A percentile compares a stretch with the other conserved stretches of the same genome.
These are phyloP conservation scores for Amaranthus tricolor DNA, from an alignment of 179 eudicot genomes.

Conservation along the genomic window DNA sequence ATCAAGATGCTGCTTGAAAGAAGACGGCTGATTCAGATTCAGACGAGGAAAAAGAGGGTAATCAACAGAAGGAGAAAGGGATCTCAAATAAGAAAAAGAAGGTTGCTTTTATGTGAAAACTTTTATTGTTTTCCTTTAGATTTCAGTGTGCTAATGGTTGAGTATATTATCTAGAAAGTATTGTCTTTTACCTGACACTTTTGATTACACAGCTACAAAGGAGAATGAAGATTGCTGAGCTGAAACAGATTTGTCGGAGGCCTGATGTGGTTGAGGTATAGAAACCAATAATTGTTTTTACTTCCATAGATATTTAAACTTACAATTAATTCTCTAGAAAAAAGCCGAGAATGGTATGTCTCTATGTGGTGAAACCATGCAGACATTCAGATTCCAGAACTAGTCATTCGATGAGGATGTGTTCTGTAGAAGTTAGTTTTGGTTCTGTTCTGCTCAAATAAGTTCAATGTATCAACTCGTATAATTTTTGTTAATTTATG, in stretches of 20 bases:
- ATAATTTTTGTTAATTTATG: no score
- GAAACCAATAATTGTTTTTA: neutral
- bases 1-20: slow-evolving; percentile 49
- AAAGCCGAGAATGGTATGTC: no score
- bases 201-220: slow-evolving; percentile 63
- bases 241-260: slow-evolving; percentile 74
- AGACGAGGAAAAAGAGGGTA: slow-evolving; percentile 85
- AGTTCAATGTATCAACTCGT: no score
- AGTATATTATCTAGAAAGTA: neutral
- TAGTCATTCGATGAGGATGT: no score
- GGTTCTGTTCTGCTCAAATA: no score
- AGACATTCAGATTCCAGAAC: no score
- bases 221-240: slow-evolving; percentile 91
- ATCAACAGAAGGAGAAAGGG: slow-evolving; percentile 72
- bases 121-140: neutral
- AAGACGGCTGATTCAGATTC: slow-evolving; percentile 86
- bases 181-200: neutral
- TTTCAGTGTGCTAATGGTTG: neutral
- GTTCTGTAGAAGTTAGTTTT: no score
- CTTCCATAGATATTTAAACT: no score
- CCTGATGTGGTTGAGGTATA: slow-evolving; percentile 97
- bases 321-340: no score
- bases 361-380: no score
- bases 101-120: slow-evolving; percentile 28
- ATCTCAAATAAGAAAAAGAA: slow-evolving; percentile 87